Conservation (phyloP, 2,329 filamentous ascomycete species). For the Hymenoscyphus albidus region DNA sequence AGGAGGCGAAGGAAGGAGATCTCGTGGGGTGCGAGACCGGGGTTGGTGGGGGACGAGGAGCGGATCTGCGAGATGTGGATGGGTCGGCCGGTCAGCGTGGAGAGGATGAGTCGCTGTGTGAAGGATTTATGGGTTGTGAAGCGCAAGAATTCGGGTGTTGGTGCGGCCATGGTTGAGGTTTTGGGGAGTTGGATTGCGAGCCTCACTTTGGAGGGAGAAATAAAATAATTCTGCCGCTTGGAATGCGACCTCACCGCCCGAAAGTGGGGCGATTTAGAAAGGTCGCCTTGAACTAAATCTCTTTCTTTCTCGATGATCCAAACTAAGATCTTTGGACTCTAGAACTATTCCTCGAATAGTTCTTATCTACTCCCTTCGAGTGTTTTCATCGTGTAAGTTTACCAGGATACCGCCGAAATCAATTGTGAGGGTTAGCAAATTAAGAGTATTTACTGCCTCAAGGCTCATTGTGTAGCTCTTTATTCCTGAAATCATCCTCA, state of each 20-base stretch:
- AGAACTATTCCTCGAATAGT: too few species aligned
- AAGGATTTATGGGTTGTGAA: constrained; percentile 85
- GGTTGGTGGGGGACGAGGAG: constrained; percentile 76
- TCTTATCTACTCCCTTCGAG: too few species aligned
- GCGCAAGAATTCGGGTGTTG: constrained; percentile 51
- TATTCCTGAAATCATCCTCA: background rate
- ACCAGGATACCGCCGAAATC: too few species aligned
- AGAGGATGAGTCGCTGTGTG: constrained; percentile 77
- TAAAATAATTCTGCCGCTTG: constrained; percentile 1
- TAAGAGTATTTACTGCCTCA: too few species aligned
- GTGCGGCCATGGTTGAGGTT: constrained; percentile 29
- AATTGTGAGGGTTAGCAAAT: too few species aligned
- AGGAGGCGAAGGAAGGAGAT: constrained; percentile 93
- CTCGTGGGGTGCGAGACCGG: constrained; percentile 87
- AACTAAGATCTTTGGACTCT: too few species aligned
- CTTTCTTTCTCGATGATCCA: too few species aligned
- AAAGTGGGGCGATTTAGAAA: background rate
- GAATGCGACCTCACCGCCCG: background rate
- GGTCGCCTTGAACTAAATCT: background rate
- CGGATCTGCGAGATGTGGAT: constrained; percentile 94
- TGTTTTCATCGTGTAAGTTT: too few species aligned
- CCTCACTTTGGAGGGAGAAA: constrained; percentile 5
- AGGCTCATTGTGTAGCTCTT: background rate
- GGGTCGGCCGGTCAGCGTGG: constrained; percentile 85
- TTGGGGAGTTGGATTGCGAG: constrained; percentile 3